These are phyloP conservation scores for Metschnikowia shivogae DNA, from an alignment of 805 yeast species.

Conservation along the genomic window DNA sequence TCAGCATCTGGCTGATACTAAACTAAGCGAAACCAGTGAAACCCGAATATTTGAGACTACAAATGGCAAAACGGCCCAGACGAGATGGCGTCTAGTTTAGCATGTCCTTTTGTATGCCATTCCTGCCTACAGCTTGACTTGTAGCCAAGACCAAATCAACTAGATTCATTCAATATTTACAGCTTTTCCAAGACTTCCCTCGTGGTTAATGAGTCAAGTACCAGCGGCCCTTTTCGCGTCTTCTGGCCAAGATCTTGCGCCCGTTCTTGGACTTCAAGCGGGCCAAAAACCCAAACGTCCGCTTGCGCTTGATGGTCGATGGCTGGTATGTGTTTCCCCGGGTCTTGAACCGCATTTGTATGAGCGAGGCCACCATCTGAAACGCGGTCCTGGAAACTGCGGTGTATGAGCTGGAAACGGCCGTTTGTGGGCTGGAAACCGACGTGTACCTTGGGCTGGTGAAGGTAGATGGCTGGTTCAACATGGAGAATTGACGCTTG, in stretches of 20 bases:
- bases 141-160: neutral
- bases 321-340: constrained; percentile 97
- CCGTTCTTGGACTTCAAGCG: constrained; percentile 74
- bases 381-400: constrained; percentile 8
- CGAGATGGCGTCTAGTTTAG: too few relatives aligned
- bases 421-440: constrained; percentile 1
- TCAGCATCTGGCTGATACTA: too few relatives aligned
- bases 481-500: constrained; percentile 14
- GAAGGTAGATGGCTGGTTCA: constrained; percentile 7
- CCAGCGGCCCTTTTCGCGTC: constrained; percentile 92
- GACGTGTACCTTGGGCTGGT: constrained; percentile 3
- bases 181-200: constrained; percentile 34
- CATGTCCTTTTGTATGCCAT: too few relatives aligned
- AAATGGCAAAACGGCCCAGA: too few relatives aligned
- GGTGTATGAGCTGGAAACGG: neutral
- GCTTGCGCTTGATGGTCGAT: constrained; percentile 81
- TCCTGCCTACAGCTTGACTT: neutral
- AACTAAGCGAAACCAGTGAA: too few relatives aligned
- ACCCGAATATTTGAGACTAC: too few relatives aligned
- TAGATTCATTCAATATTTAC: neutral
- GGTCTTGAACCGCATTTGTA: constrained; percentile 70
- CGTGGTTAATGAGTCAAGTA: constrained; percentile 68
- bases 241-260: constrained; percentile 68
- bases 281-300: constrained; percentile 85
- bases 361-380: constrained; percentile 31